Base-by-base conservation (phyloP, 441 rosid species). In the Erodium moschatum region DNA sequence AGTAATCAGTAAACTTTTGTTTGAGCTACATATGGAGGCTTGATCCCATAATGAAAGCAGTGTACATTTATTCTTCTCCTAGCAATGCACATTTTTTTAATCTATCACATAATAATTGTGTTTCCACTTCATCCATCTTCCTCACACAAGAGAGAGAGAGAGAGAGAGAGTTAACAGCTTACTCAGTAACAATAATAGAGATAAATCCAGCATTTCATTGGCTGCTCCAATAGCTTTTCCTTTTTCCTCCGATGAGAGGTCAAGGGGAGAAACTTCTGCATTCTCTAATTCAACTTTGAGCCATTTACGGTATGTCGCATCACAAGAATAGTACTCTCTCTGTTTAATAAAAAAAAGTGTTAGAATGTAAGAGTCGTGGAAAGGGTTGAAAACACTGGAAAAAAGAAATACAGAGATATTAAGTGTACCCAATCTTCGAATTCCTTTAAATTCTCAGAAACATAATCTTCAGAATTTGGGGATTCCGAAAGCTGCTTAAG, bases 271-370 rank as follows among this genome's bases (percentile, higher is more conserved):
- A 70, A 84, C 81, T 72, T 91, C 94, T 38, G 89, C 89, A 81
- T 85, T 88, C 74, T 84, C 96, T 69, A 89, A 67, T 68, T 91
- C 86, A 73, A 86, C 77, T 81, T 90, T 86, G 77, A 94, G 97
- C 97, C 97, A 91, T 72, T 85, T 88, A 74, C 97, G 97, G 77
- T 90, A 91, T 19, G 87, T 87, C 79, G 99, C 97, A 60, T 94
- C 99, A 82, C 97, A 91, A 68, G 97, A 90, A 79, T 88, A 94
- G 80, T 91, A 91, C 76, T 89, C 91, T 65, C 84, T 90, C 99
- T 94, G 76, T 73, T 72, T 54, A 70, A 80, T 65, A 35, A 35
- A 66, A 33, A 38, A 66, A 66, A n/a, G 54, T 29, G 64, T 70
- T 48, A 77, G 7, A 9, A 67, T 1, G 8, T 20, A 24, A 9